A percentile compares a stretch with the other conserved stretches of the same genome.
These are phyloP conservation scores for Aspergillus carbonarius DNA, from an alignment of 2,329 filamentous ascomycete genomes.

Conservation along the genomic window DNA sequence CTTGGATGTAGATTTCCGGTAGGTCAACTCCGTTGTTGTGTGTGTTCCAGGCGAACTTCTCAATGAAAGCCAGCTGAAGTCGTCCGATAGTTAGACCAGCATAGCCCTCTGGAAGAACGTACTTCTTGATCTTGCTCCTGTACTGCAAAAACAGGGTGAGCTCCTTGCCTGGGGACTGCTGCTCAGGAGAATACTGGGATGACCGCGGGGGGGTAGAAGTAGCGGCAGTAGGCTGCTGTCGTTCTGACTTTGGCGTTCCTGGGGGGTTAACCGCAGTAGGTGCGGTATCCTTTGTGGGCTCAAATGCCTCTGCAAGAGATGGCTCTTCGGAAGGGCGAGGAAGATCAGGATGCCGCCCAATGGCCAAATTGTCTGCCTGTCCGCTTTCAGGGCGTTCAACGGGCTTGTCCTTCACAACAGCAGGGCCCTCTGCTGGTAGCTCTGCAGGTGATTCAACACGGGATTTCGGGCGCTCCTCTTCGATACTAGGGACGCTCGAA, in stretches of 20 bases:
- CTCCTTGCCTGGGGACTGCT: slow-evolving; percentile 73
- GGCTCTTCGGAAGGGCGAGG: slow-evolving; percentile 38
- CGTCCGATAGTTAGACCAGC: slow-evolving; percentile 82
- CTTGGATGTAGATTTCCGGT: slow-evolving; percentile 97
- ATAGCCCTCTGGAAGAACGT: slow-evolving; percentile 79
- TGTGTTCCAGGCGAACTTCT: slow-evolving; percentile 99
- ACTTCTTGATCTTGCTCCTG: slow-evolving; percentile 96
- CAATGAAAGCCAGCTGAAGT: slow-evolving; percentile 92
- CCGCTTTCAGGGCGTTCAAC: slow-evolving; percentile 39
- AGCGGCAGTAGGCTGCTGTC: slow-evolving; percentile 19
- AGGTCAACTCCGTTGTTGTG: slow-evolving; percentile 89
- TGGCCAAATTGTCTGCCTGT: slow-evolving; percentile 35
- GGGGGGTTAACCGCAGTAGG: slow-evolving; percentile 21
- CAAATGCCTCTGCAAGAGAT: slow-evolving; percentile 36
- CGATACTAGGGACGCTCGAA: slow-evolving; percentile 59
- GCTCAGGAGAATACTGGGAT: slow-evolving; percentile 58
- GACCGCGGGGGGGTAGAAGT: slow-evolving; percentile 46
- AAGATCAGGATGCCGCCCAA: slow-evolving; percentile 60
- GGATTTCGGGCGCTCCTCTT: slow-evolving; percentile 39
- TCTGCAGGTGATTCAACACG: slow-evolving; percentile 31
- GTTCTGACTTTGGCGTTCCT: slow-evolving; percentile 27
- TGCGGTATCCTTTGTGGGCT: slow-evolving; percentile 30
- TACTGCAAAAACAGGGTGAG: slow-evolving; percentile 94
- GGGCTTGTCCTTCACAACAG: slow-evolving; percentile 61
- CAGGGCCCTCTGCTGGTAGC: slow-evolving; percentile 19